Base-by-base conservation (phyloP, 495 filamentous ascomycete genomes). In the Talaromyces adpressus region DNA sequence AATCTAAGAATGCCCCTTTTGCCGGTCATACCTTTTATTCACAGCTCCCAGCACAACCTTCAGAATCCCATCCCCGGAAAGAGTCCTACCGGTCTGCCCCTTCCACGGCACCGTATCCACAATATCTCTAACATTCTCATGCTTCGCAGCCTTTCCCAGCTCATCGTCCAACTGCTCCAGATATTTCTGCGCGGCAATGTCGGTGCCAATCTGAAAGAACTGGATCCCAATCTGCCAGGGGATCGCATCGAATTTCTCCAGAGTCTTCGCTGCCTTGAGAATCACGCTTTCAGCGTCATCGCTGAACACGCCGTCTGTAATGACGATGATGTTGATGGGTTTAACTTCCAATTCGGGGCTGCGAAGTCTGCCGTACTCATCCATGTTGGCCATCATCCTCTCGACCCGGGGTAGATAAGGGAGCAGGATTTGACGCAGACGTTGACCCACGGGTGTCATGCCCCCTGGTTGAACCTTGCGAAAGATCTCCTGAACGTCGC, bases 181-280 rank as follows among this genome's bases (percentile, higher is more conserved):
- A 65, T 87, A 86, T 72, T 78, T 70, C 36, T 77, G 76, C 0
- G 92, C 94, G 0, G 67, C 75, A 5, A 72, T 66, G 68, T 97
- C 92, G 32, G 85, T 81, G 56, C 94, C 94, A 61, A 98, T 89
- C 77, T 98, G 94, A 77, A 98, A 94, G 77, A 98, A 97, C 75
- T 98, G 94, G 62, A 98, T 87, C 12, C 95, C 94, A 12, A 97
- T 79, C 76, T 98, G 94, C 81, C 91, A 90, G 25, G 91, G 82
- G 34, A 88, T 85, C 0, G 92, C 93, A 36, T 87, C 81, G 4
- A 88, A 71, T 18, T 71, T 75, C 70, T 97, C 93, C 23, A 98
- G 78, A 64, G 83, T 84, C 72, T 82, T 78, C 0, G 92, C 94
- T 0, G 83, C 79, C 7, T 72, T 69, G 11, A 90, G 76, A 63